Base-by-base conservation (phyloP, 768 basidiomycete genomes). In the Amanita rimosa region DNA sequence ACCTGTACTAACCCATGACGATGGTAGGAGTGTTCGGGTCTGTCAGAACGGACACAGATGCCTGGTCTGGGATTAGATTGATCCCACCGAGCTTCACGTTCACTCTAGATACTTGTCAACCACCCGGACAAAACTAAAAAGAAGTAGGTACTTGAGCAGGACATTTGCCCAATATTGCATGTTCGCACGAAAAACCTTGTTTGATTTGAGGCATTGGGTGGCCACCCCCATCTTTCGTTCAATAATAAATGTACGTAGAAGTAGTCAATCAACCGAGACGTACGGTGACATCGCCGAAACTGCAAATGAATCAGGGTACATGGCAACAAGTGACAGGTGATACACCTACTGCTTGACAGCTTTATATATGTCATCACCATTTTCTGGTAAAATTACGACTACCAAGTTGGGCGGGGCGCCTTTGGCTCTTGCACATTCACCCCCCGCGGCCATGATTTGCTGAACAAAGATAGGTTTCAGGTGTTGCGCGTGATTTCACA, bases 81-180 rank as follows among this genome's bases (percentile, higher is more conserved):
- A 90, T 80, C 0, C 89, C 89, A 4, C 87, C 88, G 0, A 91
- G 72, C 60, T 91, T 91, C 3, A 83, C 85, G 50, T 91, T 91
- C 49, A 90, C 71, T 59, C 87, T 90, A 48, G 14, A 22, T 17
- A 6, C 14, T 17, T 4, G 35, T 48, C 26, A 13, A 29, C 38
- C 16, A 36, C 21, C 41, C 6, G 41, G 42, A 11, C 7, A 14
- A 22, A 44, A 7, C 14, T 5, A 3, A 37, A 17, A 14, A 35
- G 13, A 17, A 19, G 27, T 6, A 64, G 79, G 44, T 53, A 87
- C 88, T 91, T 90, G 9, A 91, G 60, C 57, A 79, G 79, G 0
- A 90, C 82, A 52, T 91, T 92, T 0, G 85, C 85, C 60, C 75
- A 91, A 52, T 88, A 92, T 52, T 91, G 89, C 0, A 71, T 59